Percentiles rank a stretch among this genome's conserved stretches.
Conservation (phyloP, 345 rosid species). For the Camelina hispida region DNA sequence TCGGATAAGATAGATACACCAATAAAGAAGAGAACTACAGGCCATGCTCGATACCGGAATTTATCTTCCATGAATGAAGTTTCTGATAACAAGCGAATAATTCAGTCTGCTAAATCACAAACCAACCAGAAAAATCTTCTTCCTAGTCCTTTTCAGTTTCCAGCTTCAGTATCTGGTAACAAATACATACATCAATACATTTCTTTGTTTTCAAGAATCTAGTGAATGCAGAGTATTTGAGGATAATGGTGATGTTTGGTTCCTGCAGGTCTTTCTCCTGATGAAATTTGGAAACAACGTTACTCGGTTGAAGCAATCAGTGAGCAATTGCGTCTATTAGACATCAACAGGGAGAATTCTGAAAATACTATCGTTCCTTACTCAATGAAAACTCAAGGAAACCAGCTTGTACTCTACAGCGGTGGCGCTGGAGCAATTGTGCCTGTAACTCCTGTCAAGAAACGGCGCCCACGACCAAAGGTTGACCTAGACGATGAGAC, state of each 20-base stretch:
- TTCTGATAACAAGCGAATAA: slow-evolving; percentile 50
- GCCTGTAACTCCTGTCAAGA: slow-evolving; percentile 57
- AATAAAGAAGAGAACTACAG: slow-evolving; percentile 63
- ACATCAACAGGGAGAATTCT: slow-evolving; percentile 53
- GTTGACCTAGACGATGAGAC: slow-evolving; percentile 90
- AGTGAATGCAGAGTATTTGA: slow-evolving; percentile 6
- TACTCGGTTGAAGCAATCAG: slow-evolving; percentile 52
- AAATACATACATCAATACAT: neutral
- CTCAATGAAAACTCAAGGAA: slow-evolving; percentile 42
- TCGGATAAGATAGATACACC: slow-evolving; percentile 46
- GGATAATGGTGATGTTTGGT: slow-evolving; percentile 25
- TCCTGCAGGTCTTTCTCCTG: slow-evolving; percentile 55
- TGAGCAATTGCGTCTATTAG: slow-evolving; percentile 53
- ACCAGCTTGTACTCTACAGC: slow-evolving; percentile 57
- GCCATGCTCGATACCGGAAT: slow-evolving; percentile 50
- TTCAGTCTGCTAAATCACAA: slow-evolving; percentile 45
- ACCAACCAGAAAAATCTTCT: slow-evolving; percentile 46
- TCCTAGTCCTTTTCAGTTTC: slow-evolving; percentile 38
- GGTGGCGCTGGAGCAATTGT: slow-evolving; percentile 61
- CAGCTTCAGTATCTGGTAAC: slow-evolving; percentile 54
- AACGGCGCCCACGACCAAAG: slow-evolving; percentile 66
- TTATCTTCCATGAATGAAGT: slow-evolving; percentile 50
- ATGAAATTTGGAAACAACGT: slow-evolving; percentile 47
- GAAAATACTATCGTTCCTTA: slow-evolving; percentile 67
- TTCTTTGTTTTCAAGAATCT: neutral